Conservation (phyloP, 2,329 filamentous ascomycete species). For the Hymenoscyphus albidus region DNA sequence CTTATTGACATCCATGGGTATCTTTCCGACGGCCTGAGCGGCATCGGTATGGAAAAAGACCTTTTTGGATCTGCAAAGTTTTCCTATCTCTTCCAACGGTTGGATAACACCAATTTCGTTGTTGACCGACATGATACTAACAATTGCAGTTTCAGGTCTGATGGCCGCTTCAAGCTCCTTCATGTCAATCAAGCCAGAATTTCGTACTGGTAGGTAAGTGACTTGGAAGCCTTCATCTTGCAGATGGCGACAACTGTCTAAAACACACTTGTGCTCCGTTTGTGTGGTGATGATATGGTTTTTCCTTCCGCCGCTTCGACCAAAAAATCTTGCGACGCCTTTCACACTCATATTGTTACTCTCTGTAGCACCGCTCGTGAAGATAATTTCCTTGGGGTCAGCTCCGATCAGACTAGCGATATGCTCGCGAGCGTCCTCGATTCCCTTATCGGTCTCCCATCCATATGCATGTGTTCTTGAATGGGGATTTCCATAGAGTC, state of each 20-base stretch:
- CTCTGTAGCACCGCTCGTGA: slow-evolving; percentile 96
- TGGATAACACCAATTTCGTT: slow-evolving; percentile 99
- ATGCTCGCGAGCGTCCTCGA: slow-evolving; percentile 80
- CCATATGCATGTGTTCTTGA: slow-evolving; percentile 97
- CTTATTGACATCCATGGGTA: slow-evolving; percentile 91
- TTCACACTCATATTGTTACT: slow-evolving; percentile 99
- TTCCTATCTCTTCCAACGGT: slow-evolving; percentile 88
- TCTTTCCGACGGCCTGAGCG: slow-evolving; percentile 98
- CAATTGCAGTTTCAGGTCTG: slow-evolving; percentile 81
- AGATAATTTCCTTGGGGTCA: slow-evolving; percentile 96
- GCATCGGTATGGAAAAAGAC: slow-evolving; percentile 97
- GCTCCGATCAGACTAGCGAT: slow-evolving; percentile 86
- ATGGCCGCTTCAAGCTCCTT: slow-evolving; percentile 84
- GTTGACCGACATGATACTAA: slow-evolving; percentile 98
- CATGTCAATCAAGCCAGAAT: slow-evolving; percentile 80
- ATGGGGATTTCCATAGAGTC: slow-evolving; percentile 94
- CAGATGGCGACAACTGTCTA: slow-evolving; percentile 94
- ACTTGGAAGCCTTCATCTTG: slow-evolving; percentile 96
- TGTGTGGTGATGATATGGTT: slow-evolving; percentile 97
- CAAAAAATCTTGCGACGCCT: slow-evolving; percentile 93
- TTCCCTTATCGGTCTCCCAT: slow-evolving; percentile 94
- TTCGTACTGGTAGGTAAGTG: slow-evolving; percentile 91
- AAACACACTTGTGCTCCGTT: slow-evolving; percentile 98
- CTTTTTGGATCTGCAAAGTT: slow-evolving; percentile 85
- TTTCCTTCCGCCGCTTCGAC: slow-evolving; percentile 81